phyloP scores from a whole-genome alignment of 2,329 filamentous ascomycete species.

The Penicillium occitanis region DNA sequence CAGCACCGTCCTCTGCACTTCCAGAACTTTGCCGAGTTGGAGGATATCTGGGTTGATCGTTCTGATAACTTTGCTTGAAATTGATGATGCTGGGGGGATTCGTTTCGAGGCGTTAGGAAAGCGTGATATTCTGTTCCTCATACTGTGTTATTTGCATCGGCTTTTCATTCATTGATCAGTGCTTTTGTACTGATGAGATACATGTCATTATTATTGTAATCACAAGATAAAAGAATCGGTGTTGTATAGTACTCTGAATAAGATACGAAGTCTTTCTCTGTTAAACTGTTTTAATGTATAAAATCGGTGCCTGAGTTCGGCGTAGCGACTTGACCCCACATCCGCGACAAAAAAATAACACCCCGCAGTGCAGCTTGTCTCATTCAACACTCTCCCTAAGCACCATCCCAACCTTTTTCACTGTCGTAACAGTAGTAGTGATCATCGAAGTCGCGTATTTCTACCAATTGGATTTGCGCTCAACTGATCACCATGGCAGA shows the following conservation, averaged over 20 bases:
- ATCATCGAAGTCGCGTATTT: background rate
- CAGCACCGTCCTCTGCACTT: constrained; percentile 92
- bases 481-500: constrained; percentile 15
- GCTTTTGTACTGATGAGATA: background rate
- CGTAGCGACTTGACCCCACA: constrained; percentile 4
- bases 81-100: background rate
- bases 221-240: background rate
- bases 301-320: background rate
- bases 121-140: constrained; percentile 4
- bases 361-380: constrained; percentile 7
- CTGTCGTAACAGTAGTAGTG: background rate
- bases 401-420: background rate
- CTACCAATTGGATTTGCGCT: background rate
- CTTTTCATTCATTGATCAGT: background rate
- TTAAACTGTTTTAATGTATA: background rate
- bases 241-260: constrained; percentile 12
- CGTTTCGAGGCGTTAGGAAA: constrained; percentile 10
- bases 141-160: constrained; percentile 11
- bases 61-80: constrained; percentile 85
- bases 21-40: constrained; percentile 93
- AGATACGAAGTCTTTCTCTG: background rate
- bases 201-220: constrained; percentile 17
- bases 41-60: constrained; percentile 94
- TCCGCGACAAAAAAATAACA: constrained; percentile 6
- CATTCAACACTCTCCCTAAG: background rate